A percentile compares a stretch with the other conserved stretches of the same genome.
These are phyloP conservation scores for Paramyrothecium roridum DNA, from an alignment of 2,329 filamentous ascomycete genomes.

Conservation along the genomic window DNA sequence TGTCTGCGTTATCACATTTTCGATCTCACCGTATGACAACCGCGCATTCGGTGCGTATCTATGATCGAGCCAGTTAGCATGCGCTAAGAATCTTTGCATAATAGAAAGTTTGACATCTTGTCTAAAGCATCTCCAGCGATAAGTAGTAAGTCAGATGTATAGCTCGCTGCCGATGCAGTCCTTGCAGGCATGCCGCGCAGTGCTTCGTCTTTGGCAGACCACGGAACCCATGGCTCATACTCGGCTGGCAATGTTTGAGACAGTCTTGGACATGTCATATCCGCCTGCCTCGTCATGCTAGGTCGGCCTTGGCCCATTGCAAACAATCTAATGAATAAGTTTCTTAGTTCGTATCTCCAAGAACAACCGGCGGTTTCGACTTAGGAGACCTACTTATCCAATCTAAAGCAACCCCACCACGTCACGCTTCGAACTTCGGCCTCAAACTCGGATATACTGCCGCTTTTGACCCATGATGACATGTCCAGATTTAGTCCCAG, in stretches of 20 bases:
- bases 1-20: constrained; percentile 2
- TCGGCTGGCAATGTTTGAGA: constrained; percentile 6
- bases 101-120: constrained; percentile 1
- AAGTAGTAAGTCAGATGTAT: neutral
- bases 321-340: constrained; percentile 9
- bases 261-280: constrained; percentile 14
- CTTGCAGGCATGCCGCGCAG: constrained; percentile 5
- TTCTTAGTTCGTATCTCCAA: neutral
- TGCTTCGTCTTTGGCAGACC: neutral
- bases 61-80: neutral
- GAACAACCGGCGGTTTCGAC: too few species aligned
- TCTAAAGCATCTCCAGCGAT: constrained; percentile 5
- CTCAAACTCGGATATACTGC: constrained; percentile 10
- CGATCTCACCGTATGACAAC: neutral
- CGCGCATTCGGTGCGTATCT: constrained; percentile 4
- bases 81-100: neutral
- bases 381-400: constrained; percentile 15
- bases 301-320: constrained; percentile 12
- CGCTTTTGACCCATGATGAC: constrained; percentile 7
- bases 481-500: constrained; percentile 18
- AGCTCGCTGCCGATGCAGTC: too few species aligned
- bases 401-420: constrained; percentile 18
- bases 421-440: constrained; percentile 14
- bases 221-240: constrained; percentile 12
- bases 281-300: constrained; percentile 10